Conservation (phyloP, 1,139 yeast genomes). For the Geotrichum candidum region DNA sequence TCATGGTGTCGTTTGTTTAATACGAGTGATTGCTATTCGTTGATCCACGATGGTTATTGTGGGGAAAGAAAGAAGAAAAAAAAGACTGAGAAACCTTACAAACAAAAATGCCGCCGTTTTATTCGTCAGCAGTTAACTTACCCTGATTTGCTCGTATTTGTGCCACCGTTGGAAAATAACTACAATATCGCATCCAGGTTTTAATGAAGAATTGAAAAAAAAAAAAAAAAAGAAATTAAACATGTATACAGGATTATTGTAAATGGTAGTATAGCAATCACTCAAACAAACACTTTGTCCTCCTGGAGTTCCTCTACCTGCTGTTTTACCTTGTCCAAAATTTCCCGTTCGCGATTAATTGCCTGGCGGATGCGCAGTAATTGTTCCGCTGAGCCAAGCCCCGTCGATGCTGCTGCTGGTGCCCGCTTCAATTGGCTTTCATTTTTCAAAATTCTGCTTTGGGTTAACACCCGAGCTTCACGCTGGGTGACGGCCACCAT, state of each 20-base stretch:
- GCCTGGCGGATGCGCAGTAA: constrained; percentile 32
- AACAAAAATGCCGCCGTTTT: background rate
- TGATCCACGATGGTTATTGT: background rate
- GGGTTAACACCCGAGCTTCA: background rate
- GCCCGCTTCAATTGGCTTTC: background rate
- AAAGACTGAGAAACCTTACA: background rate
- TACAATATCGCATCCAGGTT: background rate
- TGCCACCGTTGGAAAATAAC: background rate
- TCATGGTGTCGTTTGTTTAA: background rate
- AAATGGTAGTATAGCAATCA: background rate
- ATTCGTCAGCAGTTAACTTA: background rate
- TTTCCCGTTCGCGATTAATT: constrained; percentile 1
- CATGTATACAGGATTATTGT: background rate
- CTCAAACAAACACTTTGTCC: background rate
- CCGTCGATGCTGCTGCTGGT: constrained; percentile 7
- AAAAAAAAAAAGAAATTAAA: background rate
- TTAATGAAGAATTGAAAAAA: background rate
- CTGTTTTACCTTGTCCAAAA: background rate
- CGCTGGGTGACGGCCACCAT: background rate
- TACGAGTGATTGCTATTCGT: background rate
- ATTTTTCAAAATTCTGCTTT: background rate
- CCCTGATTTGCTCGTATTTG: background rate
- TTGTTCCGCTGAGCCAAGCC: constrained; percentile 24
- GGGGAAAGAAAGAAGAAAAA: background rate
- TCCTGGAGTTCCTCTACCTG: background rate